A percentile compares a stretch with the other conserved stretches of the same genome.
phyloP scores from a whole-genome alignment of 352 stramenopile genomes.

The Phytopythium sindhum region DNA sequence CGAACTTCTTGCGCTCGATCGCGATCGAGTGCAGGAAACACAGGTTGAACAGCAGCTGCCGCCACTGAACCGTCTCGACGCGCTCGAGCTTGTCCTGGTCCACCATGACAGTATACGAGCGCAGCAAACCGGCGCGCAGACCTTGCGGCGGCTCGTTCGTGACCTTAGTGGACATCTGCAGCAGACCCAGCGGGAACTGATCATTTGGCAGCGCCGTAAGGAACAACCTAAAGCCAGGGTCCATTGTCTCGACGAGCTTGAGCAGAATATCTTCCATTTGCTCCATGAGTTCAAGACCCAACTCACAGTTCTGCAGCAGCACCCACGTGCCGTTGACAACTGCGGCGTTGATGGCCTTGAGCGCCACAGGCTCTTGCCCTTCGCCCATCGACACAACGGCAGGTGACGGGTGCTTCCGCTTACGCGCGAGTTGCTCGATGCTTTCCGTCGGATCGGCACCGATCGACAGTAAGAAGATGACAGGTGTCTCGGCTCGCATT shows the following conservation, averaged over 20 bases:
- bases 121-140: conserved; percentile 92
- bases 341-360: conserved; percentile 96
- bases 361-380: conserved; percentile 96
- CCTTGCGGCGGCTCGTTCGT: conserved; percentile 97
- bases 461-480: conserved; percentile 98
- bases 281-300: conserved; percentile 97
- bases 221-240: conserved; percentile 96
- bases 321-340: conserved; percentile 98
- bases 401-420: conserved; percentile 95
- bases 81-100: conserved; percentile 97
- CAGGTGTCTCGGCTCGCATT: conserved; percentile 94
- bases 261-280: conserved; percentile 98
- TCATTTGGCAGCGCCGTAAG: conserved; percentile 96
- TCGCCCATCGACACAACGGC: conserved; percentile 98
- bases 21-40: conserved; percentile 98
- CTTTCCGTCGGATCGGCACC: conserved; percentile 97
- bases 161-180: conserved; percentile 99
- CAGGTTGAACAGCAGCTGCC: conserved; percentile 95
- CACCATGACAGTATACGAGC: conserved; percentile 98
- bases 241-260: conserved; percentile 94
- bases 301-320: conserved; percentile 97
- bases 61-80: conserved; percentile 96
- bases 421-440: conserved; percentile 96
- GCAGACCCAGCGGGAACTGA: conserved; percentile 95
- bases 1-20: conserved; percentile 98